A percentile compares a stretch with the other conserved stretches of the same genome.
Evolutionary conservation across 495 filamentous ascomycete species (phyloP).

Genomic region (Amorphotheca resinae): DNA sequence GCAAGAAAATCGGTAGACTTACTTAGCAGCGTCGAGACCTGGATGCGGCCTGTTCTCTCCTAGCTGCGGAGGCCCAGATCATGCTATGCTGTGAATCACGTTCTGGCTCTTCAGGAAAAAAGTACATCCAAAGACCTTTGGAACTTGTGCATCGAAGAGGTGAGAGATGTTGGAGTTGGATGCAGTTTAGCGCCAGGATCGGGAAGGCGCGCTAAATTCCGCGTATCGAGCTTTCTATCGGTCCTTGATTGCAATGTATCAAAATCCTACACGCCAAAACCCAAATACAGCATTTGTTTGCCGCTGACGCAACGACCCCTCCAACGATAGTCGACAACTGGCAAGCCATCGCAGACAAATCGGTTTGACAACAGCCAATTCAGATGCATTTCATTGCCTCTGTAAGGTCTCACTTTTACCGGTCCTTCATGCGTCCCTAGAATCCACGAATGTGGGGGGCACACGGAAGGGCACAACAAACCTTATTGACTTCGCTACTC

Average conservation of each 20-base stretch:
- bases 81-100: no score
- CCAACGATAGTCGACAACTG: neutral
- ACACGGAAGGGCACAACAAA: conserved; percentile 11
- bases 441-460: conserved; percentile 19
- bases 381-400: conserved; percentile 23
- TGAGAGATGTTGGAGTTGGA: no score
- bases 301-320: neutral
- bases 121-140: no score
- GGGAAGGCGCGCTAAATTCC: neutral
- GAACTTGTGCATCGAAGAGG: no score
- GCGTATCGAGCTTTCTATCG: neutral
- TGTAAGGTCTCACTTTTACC: conserved; percentile 14
- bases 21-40: no score
- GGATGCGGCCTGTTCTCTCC: no score
- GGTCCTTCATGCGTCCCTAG: conserved; percentile 18
- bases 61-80: no score
- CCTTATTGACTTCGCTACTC: conserved; percentile 2
- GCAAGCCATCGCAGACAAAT: conserved; percentile 5
- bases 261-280: neutral
- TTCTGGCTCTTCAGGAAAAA: no score
- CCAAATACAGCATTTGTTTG: conserved; percentile 1
- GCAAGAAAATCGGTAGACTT: no score
- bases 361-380: conserved; percentile 9
- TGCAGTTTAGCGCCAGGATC: neutral
- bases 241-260: neutral